Conservation (phyloP, 345 rosid genomes). For the Crucihimalaya himalaica region DNA sequence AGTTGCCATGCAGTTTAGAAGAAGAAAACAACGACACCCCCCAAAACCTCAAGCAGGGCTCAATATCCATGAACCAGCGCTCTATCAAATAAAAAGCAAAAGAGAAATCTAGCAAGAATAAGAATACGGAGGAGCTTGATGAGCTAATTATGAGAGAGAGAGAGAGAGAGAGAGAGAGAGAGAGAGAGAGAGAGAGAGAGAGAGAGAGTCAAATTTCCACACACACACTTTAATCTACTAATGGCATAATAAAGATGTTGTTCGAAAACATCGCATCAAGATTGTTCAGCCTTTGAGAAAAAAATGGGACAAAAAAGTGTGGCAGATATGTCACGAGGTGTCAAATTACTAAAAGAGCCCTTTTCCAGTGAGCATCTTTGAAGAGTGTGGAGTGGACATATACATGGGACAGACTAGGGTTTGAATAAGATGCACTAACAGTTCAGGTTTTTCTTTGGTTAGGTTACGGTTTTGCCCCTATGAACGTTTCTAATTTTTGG, state of each 20-base stretch:
- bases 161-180: slow-evolving; percentile 19
- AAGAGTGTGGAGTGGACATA: not conserved
- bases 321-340: slow-evolving; percentile 11
- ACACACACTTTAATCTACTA: slow-evolving; percentile 2
- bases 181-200: too few species aligned
- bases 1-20: slow-evolving; percentile 63
- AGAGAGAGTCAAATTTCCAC: not conserved
- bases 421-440: slow-evolving; percentile 8
- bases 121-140: slow-evolving; percentile 18
- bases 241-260: slow-evolving; percentile 15
- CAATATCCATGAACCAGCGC: slow-evolving; percentile 83
- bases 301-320: slow-evolving; percentile 11
- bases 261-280: slow-evolving; percentile 25
- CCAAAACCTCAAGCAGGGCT: slow-evolving; percentile 65
- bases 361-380: not conserved
- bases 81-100: slow-evolving; percentile 2
- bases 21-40: slow-evolving; percentile 61
- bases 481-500: not conserved
- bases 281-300: slow-evolving; percentile 16
- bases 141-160: slow-evolving; percentile 17
- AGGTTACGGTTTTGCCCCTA: not conserved
- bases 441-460: slow-evolving; percentile 7
- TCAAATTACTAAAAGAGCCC: slow-evolving; percentile 1
- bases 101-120: not conserved
- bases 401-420: slow-evolving; percentile 15